phyloP scores from a whole-genome alignment of 257 asterid species.

The Leonotis leonurus region DNA sequence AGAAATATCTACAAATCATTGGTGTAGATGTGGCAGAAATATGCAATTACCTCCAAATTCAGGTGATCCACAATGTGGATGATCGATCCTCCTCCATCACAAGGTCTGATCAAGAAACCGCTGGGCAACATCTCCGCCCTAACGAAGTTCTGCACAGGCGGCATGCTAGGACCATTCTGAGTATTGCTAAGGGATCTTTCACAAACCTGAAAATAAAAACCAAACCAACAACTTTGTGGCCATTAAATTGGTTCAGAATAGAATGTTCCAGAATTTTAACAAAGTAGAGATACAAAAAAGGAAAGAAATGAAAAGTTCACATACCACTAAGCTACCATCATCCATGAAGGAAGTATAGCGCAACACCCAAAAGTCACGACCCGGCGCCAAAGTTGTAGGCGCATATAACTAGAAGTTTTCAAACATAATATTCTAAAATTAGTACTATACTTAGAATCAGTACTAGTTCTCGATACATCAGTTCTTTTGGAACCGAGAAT shows the following conservation, averaged over 20 bases:
- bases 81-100: constrained; percentile 92
- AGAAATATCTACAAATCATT: background rate
- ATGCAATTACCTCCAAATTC: constrained; percentile 64
- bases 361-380: constrained; percentile 86
- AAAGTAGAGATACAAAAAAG: background rate
- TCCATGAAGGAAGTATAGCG: constrained; percentile 85
- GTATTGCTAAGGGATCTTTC: constrained; percentile 86
- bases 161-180: constrained; percentile 88
- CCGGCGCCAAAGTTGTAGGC: constrained; percentile 88
- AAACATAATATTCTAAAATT: no score
- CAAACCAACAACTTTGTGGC: background rate
- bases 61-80: constrained; percentile 91
- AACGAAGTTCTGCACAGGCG: constrained; percentile 77
- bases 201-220: constrained; percentile 48
- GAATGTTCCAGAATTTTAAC: background rate
- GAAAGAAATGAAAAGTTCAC: constrained; percentile 4
- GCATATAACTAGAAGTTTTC: constrained; percentile 56
- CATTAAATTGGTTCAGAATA: background rate
- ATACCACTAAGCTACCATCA: constrained; percentile 93
- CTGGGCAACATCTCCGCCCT: constrained; percentile 89
- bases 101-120: constrained; percentile 83
- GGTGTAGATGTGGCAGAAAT: background rate
- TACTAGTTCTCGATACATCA: no score
- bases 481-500: no score
- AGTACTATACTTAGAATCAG: no score